phyloP scores from a whole-genome alignment of 2,329 filamentous ascomycete species.

The Pleomassaria siparia region DNA sequence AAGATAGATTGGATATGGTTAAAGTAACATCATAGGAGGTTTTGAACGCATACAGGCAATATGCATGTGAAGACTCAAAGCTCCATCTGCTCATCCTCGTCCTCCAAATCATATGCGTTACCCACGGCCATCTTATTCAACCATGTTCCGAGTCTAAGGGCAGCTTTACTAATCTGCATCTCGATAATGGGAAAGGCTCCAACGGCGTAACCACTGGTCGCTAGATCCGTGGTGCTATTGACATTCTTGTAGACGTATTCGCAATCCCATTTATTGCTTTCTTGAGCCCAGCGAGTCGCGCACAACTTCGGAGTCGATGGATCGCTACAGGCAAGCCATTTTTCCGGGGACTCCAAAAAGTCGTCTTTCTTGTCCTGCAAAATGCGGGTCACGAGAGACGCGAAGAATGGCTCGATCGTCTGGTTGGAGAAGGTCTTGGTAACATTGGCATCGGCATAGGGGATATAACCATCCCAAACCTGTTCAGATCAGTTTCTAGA shows the following conservation, averaged over 20 bases:
- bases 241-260: constrained; percentile 42
- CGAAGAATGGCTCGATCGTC: constrained; percentile 41
- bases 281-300: constrained; percentile 41
- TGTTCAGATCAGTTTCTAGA: constrained; percentile 18
- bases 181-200: constrained; percentile 45
- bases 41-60: not conserved
- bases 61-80: not conserved
- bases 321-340: constrained; percentile 42
- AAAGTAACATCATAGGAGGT: not conserved
- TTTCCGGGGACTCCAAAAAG: constrained; percentile 38
- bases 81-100: constrained; percentile 1
- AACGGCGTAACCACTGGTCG: constrained; percentile 40
- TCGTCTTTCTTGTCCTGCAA: constrained; percentile 33
- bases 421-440: constrained; percentile 36
- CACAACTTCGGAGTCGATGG: constrained; percentile 35
- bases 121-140: constrained; percentile 38
- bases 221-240: constrained; percentile 36
- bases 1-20: not conserved
- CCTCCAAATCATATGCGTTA: not conserved
- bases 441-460: constrained; percentile 40
- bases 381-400: constrained; percentile 38
- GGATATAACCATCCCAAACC: constrained; percentile 45
- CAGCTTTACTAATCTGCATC: constrained; percentile 46
- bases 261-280: constrained; percentile 44
- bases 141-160: constrained; percentile 43